Conservation (phyloP, 352 stramenopile genomes). For the Peronospora destructor region DNA sequence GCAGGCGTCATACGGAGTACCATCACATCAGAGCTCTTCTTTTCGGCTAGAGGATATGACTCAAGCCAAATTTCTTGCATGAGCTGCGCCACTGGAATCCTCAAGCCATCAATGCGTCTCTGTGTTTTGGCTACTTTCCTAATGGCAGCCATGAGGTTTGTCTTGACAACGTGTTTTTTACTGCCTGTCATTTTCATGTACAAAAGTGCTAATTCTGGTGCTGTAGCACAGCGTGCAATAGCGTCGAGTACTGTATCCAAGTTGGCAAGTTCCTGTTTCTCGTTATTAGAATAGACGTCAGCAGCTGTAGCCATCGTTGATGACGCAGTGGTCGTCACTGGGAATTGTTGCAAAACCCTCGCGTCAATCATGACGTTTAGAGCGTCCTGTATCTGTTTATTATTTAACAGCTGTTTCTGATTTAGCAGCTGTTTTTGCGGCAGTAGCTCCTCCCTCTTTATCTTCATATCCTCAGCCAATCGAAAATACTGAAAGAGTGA, state of each 20-base stretch:
- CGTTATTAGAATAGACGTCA: conserved; percentile 2
- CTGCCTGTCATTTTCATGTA: conserved; percentile 55
- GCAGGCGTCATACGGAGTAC: conserved; percentile 39
- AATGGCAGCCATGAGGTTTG: conserved; percentile 35
- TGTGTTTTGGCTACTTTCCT: conserved; percentile 49
- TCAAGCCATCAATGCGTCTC: conserved; percentile 61
- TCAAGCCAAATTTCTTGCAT: conserved; percentile 58
- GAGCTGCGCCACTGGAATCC: conserved; percentile 48
- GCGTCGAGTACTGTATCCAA: conserved; percentile 38
- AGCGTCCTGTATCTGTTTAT: conserved; percentile 35
- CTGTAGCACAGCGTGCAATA: conserved; percentile 45
- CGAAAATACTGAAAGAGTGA: conserved; percentile 61
- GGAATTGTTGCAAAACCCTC: conserved; percentile 34
- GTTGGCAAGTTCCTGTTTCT: conserved; percentile 5
- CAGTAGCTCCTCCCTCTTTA: conserved; percentile 1
- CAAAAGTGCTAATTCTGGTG: conserved; percentile 37
- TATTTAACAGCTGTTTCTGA: conserved; percentile 3
- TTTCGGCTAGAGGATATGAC: conserved; percentile 28
- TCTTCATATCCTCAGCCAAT: neutral
- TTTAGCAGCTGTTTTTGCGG: neutral
- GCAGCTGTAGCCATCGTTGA: conserved; percentile 1
- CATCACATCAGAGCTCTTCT: conserved; percentile 39
- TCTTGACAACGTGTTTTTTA: conserved; percentile 37
- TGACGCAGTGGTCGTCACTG: neutral
- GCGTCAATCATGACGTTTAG: conserved; percentile 36